phyloP scores from a whole-genome alignment of 1,284 basidiomycete species.

The Singerocomus inundabilis region DNA sequence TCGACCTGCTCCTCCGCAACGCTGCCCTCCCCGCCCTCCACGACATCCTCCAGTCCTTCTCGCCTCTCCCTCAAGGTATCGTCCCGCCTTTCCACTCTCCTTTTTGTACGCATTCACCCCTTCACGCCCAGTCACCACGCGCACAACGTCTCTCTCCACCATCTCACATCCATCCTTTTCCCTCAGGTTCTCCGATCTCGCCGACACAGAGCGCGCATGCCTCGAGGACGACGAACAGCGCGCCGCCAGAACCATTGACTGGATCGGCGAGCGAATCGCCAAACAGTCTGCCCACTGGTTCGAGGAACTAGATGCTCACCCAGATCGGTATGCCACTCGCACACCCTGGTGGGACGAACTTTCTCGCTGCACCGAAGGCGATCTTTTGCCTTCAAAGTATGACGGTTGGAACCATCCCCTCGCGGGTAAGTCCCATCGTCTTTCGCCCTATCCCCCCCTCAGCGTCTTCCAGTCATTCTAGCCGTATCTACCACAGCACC shows the following conservation, averaged over 20 bases:
- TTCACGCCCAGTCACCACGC: conserved; percentile 60
- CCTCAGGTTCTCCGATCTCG: conserved; percentile 71
- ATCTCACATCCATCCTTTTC: conserved; percentile 69
- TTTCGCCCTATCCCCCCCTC: conserved; percentile 8
- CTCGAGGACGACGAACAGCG: conserved; percentile 75
- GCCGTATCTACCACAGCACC: conserved; percentile 74
- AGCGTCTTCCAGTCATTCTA: conserved; percentile 54
- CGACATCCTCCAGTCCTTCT: conserved; percentile 76
- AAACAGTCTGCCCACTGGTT: conserved; percentile 66
- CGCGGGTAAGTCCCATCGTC: conserved; percentile 51
- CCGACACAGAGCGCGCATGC: conserved; percentile 65
- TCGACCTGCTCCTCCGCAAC: conserved; percentile 54
- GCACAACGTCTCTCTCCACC: conserved; percentile 67
- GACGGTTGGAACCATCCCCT: conserved; percentile 85
- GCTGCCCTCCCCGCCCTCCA: conserved; percentile 64
- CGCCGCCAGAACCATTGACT: conserved; percentile 73
- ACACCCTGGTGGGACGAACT: conserved; percentile 86
- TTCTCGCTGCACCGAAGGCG: conserved; percentile 69
- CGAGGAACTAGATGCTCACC: conserved; percentile 48
- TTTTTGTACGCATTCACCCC: conserved; percentile 7
- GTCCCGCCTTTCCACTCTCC: background rate
- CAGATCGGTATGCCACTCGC: conserved; percentile 41
- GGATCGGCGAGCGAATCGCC: conserved; percentile 70
- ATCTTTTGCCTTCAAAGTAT: conserved; percentile 61
- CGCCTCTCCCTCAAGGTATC: conserved; percentile 75